These are phyloP conservation scores for Nitzschia putrida DNA, from an alignment of 108 stramenopile genomes.

Conservation along the genomic window DNA sequence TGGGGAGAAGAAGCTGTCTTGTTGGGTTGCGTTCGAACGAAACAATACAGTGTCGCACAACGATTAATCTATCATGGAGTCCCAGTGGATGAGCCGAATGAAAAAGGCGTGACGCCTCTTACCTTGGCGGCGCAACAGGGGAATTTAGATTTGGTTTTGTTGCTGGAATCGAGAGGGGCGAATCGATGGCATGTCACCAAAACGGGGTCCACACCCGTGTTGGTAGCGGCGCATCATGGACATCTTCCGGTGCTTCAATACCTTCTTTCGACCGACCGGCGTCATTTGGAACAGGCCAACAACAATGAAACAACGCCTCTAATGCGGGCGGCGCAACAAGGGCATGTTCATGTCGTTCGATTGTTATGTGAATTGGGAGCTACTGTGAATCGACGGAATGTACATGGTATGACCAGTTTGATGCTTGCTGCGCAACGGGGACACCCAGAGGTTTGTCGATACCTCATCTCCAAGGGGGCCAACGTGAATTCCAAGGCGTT, in stretches of 20 bases:
- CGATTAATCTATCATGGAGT: conserved; percentile 45
- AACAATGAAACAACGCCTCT: conserved; percentile 84
- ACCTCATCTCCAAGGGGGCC: conserved; percentile 67
- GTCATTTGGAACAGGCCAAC: conserved; percentile 69
- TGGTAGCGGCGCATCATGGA: conserved; percentile 86
- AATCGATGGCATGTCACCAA: conserved; percentile 28
- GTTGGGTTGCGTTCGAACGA: conserved; percentile 39
- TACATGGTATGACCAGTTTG: conserved; percentile 79
- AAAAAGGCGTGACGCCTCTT: conserved; percentile 74
- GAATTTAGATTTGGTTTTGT: conserved; percentile 58
- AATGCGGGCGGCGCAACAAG: conserved; percentile 87
- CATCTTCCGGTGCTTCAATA: conserved; percentile 60
- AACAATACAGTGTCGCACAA: conserved; percentile 40
- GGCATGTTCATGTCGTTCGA: conserved; percentile 58
- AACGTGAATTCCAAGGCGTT: conserved; percentile 57
- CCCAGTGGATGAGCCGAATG: conserved; percentile 41
- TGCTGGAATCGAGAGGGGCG: conserved; percentile 44
- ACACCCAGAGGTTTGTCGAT: conserved; percentile 68
- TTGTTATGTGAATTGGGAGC: conserved; percentile 51
- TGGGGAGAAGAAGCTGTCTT: too few relatives aligned
- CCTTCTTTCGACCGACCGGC: conserved; percentile 42
- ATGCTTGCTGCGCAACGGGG: conserved; percentile 89
- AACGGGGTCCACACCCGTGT: conserved; percentile 79
- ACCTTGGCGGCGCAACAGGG: conserved; percentile 80
- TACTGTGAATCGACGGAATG: conserved; percentile 73